Evolutionary conservation across 1,139 yeast genomes (phyloP).

Genomic region (Candida albicans): DNA sequence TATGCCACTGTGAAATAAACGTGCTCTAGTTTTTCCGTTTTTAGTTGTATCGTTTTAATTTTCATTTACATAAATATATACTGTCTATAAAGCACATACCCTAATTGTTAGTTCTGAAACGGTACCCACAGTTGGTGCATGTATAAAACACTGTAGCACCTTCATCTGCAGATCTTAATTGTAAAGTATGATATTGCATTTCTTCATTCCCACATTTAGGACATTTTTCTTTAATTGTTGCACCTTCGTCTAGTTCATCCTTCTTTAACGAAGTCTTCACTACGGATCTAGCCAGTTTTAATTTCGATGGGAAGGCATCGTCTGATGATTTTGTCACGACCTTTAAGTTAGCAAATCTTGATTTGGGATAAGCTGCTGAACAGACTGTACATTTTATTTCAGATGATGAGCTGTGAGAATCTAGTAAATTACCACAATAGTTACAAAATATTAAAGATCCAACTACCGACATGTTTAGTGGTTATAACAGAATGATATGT

Average conservation of each 20-base stretch:
- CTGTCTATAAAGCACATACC: neutral
- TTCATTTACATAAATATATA: constrained; percentile 2
- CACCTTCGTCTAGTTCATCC: constrained; percentile 88
- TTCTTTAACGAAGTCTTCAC: constrained; percentile 82
- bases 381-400: constrained; percentile 70
- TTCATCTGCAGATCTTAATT: constrained; percentile 97
- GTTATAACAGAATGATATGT: neutral
- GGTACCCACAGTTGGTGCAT: constrained; percentile 88
- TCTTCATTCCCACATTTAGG: constrained; percentile 97
- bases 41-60: constrained; percentile 1
- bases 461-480: constrained; percentile 75
- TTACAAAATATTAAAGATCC: constrained; percentile 93
- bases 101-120: constrained; percentile 87
- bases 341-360: constrained; percentile 70
- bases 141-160: constrained; percentile 97
- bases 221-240: constrained; percentile 93
- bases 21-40: neutral
- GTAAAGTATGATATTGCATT: constrained; percentile 96
- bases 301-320: constrained; percentile 89
- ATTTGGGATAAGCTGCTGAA: constrained; percentile 53
- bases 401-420: constrained; percentile 54
- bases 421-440: constrained; percentile 90
- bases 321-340: constrained; percentile 84
- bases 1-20: constrained; percentile 50
- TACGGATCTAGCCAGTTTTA: constrained; percentile 78